These are phyloP conservation scores for Cutaneotrichosporon spelunceum DNA, from an alignment of 1,284 basidiomycete species.

Conservation along the genomic window DNA sequence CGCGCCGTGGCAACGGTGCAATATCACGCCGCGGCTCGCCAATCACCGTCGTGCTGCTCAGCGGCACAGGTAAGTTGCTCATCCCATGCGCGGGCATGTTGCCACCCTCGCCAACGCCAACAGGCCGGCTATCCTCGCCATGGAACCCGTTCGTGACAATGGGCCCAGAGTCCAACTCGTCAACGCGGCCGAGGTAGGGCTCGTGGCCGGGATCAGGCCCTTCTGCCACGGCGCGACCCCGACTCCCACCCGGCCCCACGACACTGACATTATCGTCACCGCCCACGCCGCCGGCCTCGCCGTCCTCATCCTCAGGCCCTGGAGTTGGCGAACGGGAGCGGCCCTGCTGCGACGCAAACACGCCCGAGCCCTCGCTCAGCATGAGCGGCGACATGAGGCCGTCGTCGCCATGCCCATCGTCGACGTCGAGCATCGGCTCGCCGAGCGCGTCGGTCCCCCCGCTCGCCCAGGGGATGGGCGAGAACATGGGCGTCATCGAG, in stretches of 20 bases:
- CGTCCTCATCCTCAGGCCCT: constrained; percentile 39
- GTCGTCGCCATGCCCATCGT: constrained; percentile 23
- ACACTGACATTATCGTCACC: background rate
- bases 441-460: constrained; percentile 21
- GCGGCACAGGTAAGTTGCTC: constrained; percentile 46
- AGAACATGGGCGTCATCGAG: constrained; percentile 49
- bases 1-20: constrained; percentile 36
- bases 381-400: constrained; percentile 43
- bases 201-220: constrained; percentile 39
- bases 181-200: constrained; percentile 49
- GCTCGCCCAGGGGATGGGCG: constrained; percentile 47
- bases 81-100: constrained; percentile 50
- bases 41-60: constrained; percentile 46
- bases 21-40: constrained; percentile 33
- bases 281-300: background rate
- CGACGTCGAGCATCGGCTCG: constrained; percentile 18
- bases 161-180: constrained; percentile 52
- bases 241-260: constrained; percentile 35
- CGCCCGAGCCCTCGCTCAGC: constrained; percentile 26
- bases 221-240: constrained; percentile 45
- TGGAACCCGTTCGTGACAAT: constrained; percentile 25
- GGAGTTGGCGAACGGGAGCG: constrained; percentile 39
- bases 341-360: constrained; percentile 12
- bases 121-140: constrained; percentile 3
- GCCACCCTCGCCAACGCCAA: constrained; percentile 27